Percentiles rank a stretch among this genome's conserved stretches.
These are phyloP conservation scores for Fusarium redolens DNA, from an alignment of 2,329 filamentous ascomycete species.

Conservation along the genomic window DNA sequence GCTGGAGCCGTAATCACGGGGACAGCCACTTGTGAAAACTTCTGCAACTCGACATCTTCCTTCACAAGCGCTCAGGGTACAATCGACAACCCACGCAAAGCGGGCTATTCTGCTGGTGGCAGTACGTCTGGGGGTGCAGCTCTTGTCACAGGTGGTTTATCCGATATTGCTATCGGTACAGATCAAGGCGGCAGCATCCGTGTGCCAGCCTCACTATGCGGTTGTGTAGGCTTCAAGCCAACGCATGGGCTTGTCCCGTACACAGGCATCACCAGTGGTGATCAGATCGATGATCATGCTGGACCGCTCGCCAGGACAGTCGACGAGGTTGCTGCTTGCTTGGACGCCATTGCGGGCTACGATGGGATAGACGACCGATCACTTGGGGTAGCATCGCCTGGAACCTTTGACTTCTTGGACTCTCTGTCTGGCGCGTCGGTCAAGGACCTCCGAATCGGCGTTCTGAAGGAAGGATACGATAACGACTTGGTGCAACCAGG, in stretches of 20 bases:
- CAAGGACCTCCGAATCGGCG: constrained; percentile 53
- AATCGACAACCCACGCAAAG: constrained; percentile 58
- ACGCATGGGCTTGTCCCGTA: constrained; percentile 64
- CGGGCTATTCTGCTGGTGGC: constrained; percentile 61
- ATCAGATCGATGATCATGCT: constrained; percentile 63
- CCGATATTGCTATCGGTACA: constrained; percentile 60
- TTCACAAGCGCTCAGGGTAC: constrained; percentile 59
- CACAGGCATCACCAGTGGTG: constrained; percentile 60
- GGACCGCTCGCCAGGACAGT: constrained; percentile 58
- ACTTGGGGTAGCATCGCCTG: constrained; percentile 47
- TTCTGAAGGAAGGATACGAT: constrained; percentile 59
- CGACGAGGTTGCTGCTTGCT: constrained; percentile 53
- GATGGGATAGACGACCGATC: constrained; percentile 61
- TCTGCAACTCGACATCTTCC: constrained; percentile 61
- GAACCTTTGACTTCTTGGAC: constrained; percentile 36
- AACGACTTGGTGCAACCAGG: constrained; percentile 52
- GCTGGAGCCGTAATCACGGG: constrained; percentile 62
- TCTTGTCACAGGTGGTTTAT: constrained; percentile 56
- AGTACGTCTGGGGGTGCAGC: constrained; percentile 61
- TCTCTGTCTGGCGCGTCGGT: not conserved
- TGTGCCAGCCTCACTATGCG: constrained; percentile 55
- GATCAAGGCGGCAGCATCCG: constrained; percentile 61
- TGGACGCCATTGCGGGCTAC: constrained; percentile 60
- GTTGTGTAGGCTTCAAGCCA: constrained; percentile 61
- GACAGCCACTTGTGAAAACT: constrained; percentile 65